Conservation (phyloP, 1,139 yeast genomes). For the Protomyces lactucae-debilis region DNA sequence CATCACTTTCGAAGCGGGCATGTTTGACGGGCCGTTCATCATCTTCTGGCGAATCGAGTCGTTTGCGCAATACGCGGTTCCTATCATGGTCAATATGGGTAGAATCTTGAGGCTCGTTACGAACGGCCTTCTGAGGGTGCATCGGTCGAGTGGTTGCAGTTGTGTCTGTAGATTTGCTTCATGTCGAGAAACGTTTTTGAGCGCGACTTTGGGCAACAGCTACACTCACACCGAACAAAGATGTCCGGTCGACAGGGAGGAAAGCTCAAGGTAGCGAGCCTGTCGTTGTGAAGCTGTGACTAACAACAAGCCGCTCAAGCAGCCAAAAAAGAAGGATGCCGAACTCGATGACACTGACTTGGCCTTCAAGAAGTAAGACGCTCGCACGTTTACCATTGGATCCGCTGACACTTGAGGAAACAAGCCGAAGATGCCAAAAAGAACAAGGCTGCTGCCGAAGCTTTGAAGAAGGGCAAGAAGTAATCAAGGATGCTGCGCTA, state of each 20-base stretch:
- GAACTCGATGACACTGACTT: conserved; percentile 27
- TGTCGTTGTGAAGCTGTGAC: not conserved
- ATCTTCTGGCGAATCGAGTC: not conserved
- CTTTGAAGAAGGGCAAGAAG: conserved; percentile 26
- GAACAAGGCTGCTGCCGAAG: conserved; percentile 25
- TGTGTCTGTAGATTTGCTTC: too few species aligned
- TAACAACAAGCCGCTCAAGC: conserved; percentile 20
- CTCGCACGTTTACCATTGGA: not conserved
- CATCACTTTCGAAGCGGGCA: not conserved
- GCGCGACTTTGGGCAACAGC: too few species aligned
- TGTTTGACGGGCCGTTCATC: not conserved
- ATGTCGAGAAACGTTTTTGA: too few species aligned
- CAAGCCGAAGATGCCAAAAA: conserved; percentile 28
- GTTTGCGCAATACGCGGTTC: not conserved
- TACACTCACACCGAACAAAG: not conserved
- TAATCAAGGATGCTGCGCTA: not conserved
- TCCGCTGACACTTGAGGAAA: not conserved
- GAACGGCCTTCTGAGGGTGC: not conserved
- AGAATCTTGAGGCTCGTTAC: not conserved
- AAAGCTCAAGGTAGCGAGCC: conserved; percentile 19
- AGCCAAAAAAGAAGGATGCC: conserved; percentile 19
- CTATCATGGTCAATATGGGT: not conserved
- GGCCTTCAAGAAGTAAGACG: conserved; percentile 25
- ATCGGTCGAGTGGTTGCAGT: not conserved
- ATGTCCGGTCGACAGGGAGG: conserved; percentile 29